A percentile compares a stretch with the other conserved stretches of the same genome.
Evolutionary conservation across 148 eudicot genomes (phyloP).

Genomic region (Heliosperma pusillum): DNA sequence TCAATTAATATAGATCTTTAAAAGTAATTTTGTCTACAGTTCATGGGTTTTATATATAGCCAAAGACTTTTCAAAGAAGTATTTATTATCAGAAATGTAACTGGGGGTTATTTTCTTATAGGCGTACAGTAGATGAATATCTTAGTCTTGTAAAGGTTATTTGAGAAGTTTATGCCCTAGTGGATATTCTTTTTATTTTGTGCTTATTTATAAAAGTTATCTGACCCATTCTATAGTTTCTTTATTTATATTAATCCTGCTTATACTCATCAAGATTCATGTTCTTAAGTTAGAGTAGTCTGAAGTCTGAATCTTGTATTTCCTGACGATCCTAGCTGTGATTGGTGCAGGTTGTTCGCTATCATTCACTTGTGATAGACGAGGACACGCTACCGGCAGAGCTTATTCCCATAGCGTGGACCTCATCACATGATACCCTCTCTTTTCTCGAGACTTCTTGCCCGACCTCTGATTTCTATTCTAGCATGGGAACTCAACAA

Average conservation of each 20-base stretch:
- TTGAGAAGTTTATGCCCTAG: neutral
- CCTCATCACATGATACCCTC: slow-evolving; percentile 52
- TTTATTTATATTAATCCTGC: neutral
- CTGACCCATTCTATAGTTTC: neutral
- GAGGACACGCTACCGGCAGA: slow-evolving; percentile 71
- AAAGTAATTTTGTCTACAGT: neutral
- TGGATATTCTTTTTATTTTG: neutral
- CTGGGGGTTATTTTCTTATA: neutral
- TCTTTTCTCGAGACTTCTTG: slow-evolving; percentile 48
- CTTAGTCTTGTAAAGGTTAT: neutral
- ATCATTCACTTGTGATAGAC: slow-evolving; percentile 93
- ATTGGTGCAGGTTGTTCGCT: slow-evolving; percentile 80
- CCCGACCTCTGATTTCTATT: slow-evolving; percentile 32
- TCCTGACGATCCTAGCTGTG: slow-evolving; percentile 19
- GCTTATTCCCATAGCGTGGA: slow-evolving; percentile 95
- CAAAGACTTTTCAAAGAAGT: neutral
- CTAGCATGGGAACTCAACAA: slow-evolving; percentile 21
- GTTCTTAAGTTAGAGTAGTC: neutral
- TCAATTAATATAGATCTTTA: neutral
- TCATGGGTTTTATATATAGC: neutral
- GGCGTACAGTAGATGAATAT: neutral
- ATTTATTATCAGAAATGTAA: neutral
- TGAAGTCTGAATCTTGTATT: neutral
- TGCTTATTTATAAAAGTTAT: neutral
- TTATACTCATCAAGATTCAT: neutral